phyloP scores from a whole-genome alignment of 73 alveolate genomes.

The Diophrys appendiculata region DNA sequence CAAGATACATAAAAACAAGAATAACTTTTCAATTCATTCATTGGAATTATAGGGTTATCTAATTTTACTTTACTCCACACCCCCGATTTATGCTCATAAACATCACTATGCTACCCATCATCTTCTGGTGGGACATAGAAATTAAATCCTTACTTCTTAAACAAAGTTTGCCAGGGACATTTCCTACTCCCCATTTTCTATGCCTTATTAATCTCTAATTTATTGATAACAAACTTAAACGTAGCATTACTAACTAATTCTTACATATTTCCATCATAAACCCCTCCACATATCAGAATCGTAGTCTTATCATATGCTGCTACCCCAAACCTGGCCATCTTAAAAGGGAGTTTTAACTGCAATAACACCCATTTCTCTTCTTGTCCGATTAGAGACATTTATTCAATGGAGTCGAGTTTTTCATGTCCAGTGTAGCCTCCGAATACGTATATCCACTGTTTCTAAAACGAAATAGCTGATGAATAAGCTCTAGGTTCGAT shows the following conservation, averaged over 20 bases:
- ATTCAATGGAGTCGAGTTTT: background rate
- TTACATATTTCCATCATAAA: background rate
- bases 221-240: too few relatives aligned
- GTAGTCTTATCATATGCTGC: background rate
- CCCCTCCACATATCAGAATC: background rate
- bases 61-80: background rate
- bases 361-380: background rate
- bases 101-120: background rate
- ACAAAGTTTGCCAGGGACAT: background rate
- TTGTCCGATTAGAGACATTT: background rate
- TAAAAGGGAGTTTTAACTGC: background rate
- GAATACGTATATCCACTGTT: too few relatives aligned
- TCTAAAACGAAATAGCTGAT: background rate
- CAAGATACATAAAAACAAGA: too few relatives aligned
- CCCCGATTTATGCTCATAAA: background rate
- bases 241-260: background rate
- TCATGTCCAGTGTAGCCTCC: background rate
- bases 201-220: background rate
- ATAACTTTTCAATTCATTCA: background rate
- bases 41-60: background rate
- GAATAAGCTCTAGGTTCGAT: background rate
- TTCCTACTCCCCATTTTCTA: background rate
- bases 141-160: background rate
- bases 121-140: background rate
- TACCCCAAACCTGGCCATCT: background rate